Base-by-base conservation (phyloP, 164 flowering plant species). In the Magnolia kwangsiensis region DNA sequence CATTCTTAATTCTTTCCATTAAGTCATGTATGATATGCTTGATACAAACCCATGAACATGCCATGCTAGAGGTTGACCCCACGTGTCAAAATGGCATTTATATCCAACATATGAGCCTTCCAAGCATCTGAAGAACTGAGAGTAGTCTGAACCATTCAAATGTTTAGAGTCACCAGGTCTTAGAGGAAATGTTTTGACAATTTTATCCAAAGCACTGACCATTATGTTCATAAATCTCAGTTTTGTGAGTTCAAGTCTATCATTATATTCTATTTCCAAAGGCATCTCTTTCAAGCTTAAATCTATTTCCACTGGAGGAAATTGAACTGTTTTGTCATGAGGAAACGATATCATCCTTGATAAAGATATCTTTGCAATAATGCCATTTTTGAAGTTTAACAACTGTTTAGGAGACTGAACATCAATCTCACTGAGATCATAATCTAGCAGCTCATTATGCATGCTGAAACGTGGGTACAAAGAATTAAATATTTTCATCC, bases 321-420 rank as follows among this genome's bases (percentile, higher is more conserved):
- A 50, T 51, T 58, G 67, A 73, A 79, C 29, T 68, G 70, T 50
- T 78, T 59, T 19, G 21, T 78, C 80, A 50, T 81, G 81, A 9
- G 90, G 89, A 80, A 87, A 90, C 77, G 92, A 74, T 49, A 92
- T 82, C 78, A 90, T 77, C 86, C 83, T 81, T 66, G 85, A 87
- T 51, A 91, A 77, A 50, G 83, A 76, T 76, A 90, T 81, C 81
- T 89, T 93, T 59, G 91, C 92, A 77, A 90, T 82, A 71, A 84
- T 82, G 75, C 84, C 81, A 65, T 82, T 86, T 23, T 85, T 74
- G 71, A 85, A 77, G 80, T 91, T 89, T 63, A 90, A 73, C 23
- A 81, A 76, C 78, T 91, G 81, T 24, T 80, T 72, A 58, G 76
- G 75, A 11, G 91, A 88, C 78, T 69, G 70, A 71, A 77, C 37